Percentiles rank a stretch among this genome's conserved stretches.
Evolutionary conservation across 129 eudicot genomes (phyloP).

Genomic region (Arctium lappa): DNA sequence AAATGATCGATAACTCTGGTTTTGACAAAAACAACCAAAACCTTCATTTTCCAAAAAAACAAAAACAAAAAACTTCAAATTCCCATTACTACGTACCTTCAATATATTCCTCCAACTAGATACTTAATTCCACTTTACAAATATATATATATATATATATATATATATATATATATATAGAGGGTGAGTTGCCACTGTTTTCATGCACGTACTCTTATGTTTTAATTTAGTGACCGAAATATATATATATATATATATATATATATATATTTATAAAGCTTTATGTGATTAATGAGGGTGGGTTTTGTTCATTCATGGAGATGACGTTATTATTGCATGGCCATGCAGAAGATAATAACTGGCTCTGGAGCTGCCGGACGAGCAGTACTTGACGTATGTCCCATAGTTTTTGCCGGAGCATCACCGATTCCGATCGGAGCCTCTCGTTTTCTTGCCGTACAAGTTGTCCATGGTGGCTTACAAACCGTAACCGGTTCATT

Average conservation of each 20-base stretch:
- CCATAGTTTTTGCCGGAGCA: constrained; percentile 57
- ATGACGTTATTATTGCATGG: constrained; percentile 56
- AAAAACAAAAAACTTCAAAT: constrained; percentile 9
- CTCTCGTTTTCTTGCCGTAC: constrained; percentile 51
- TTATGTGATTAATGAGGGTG: constrained; percentile 38
- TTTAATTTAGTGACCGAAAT: not conserved
- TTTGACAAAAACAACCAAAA: constrained; percentile 27
- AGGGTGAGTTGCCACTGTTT: not conserved
- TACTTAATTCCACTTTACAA: not conserved
- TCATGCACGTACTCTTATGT: not conserved
- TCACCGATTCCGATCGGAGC: constrained; percentile 52
- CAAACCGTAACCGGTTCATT: constrained; percentile 58
- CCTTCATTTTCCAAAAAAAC: constrained; percentile 27
- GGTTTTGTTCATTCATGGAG: constrained; percentile 35
- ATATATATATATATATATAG: not conserved
- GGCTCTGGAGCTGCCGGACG: constrained; percentile 59
- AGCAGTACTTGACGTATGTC: constrained; percentile 57
- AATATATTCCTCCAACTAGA: not conserved
- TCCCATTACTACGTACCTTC: not conserved
- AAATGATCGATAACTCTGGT: constrained; percentile 27
- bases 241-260: not conserved
- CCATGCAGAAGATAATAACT: constrained; percentile 51
- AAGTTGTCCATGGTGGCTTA: constrained; percentile 39
- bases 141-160: not conserved
- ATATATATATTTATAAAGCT: not conserved